A percentile compares a stretch with the other conserved stretches of the same genome.
These are phyloP conservation scores for Pestalotiopsis sp. DNA, from an alignment of 2,329 filamentous ascomycete genomes.

Conservation along the genomic window DNA sequence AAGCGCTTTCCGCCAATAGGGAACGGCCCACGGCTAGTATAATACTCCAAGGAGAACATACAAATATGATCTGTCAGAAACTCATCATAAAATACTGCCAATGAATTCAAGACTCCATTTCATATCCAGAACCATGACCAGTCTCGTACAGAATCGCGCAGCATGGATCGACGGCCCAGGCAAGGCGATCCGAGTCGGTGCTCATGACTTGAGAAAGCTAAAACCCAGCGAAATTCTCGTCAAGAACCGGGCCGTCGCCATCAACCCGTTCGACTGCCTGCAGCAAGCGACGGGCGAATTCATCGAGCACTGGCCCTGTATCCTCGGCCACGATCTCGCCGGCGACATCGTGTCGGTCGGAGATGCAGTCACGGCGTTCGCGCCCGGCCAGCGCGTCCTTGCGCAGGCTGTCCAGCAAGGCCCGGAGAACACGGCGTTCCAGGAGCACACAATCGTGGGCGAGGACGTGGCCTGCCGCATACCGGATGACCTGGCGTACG, in stretches of 20 bases:
- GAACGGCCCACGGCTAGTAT: neutral
- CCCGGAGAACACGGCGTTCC: slow-evolving; percentile 14
- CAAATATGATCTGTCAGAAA: neutral
- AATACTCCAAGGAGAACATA: too few species aligned
- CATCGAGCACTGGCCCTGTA: slow-evolving; percentile 26
- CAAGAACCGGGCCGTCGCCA: slow-evolving; percentile 4
- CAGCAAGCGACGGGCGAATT: neutral
- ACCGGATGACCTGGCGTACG: slow-evolving; percentile 16
- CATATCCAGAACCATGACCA: neutral
- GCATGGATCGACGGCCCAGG: slow-evolving; percentile 6
- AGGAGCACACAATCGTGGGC: slow-evolving; percentile 11
- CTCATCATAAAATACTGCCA: neutral
- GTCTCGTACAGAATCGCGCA: neutral
- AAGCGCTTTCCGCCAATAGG: neutral
- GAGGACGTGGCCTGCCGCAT: slow-evolving; percentile 2
- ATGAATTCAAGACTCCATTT: neutral
- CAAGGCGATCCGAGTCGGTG: neutral
- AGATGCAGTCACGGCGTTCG: slow-evolving; percentile 17
- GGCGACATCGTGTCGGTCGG: slow-evolving; percentile 27
- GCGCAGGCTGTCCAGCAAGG: slow-evolving; percentile 6
- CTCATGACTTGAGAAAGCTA: neutral
- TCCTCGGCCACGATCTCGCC: slow-evolving; percentile 28
- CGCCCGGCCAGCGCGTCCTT: slow-evolving; percentile 26
- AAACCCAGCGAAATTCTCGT: slow-evolving; percentile 2
- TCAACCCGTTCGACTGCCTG: slow-evolving; percentile 14